phyloP scores from a whole-genome alignment of 192 early-diverging fungal species.

The Pilaira anomala region DNA sequence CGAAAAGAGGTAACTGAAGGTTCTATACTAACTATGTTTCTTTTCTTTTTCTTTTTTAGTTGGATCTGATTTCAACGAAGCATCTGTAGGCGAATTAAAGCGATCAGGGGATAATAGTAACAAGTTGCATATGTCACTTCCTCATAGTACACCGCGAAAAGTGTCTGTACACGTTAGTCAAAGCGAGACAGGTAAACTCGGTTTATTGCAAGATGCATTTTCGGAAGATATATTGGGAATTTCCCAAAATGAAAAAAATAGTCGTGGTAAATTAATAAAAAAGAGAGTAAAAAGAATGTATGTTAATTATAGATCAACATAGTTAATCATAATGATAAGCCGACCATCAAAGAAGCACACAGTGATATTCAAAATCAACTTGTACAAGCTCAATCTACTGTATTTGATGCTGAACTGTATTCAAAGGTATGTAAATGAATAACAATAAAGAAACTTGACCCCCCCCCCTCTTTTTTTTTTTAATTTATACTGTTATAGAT shows the following conservation, averaged over 20 bases:
- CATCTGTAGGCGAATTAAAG: conserved; percentile 30
- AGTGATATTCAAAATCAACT: conserved; percentile 35
- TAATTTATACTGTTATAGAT: conserved; percentile 16
- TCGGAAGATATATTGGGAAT: conserved; percentile 19
- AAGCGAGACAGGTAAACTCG: conserved; percentile 2
- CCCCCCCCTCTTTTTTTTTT: background rate
- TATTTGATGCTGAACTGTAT: conserved; percentile 49
- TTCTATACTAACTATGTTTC: background rate
- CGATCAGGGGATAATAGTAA: conserved; percentile 5
- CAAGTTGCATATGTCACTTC: conserved; percentile 22
- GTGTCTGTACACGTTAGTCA: conserved; percentile 12
- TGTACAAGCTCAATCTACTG: conserved; percentile 39
- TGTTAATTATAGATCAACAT: background rate
- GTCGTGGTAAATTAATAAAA: conserved; percentile 1
- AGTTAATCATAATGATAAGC: background rate
- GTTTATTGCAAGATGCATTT: background rate
- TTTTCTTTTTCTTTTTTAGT: conserved; percentile 7
- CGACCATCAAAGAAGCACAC: background rate
- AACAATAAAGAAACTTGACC: background rate
- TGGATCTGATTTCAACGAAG: conserved; percentile 35
- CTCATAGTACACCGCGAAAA: conserved; percentile 23
- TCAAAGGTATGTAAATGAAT: conserved; percentile 31
- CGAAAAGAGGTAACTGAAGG: background rate
- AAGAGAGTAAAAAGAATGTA: background rate
- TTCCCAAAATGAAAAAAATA: background rate